Evolutionary conservation across 2,329 filamentous ascomycete genomes (phyloP).

Genomic region (Diaporthe caulivora): DNA sequence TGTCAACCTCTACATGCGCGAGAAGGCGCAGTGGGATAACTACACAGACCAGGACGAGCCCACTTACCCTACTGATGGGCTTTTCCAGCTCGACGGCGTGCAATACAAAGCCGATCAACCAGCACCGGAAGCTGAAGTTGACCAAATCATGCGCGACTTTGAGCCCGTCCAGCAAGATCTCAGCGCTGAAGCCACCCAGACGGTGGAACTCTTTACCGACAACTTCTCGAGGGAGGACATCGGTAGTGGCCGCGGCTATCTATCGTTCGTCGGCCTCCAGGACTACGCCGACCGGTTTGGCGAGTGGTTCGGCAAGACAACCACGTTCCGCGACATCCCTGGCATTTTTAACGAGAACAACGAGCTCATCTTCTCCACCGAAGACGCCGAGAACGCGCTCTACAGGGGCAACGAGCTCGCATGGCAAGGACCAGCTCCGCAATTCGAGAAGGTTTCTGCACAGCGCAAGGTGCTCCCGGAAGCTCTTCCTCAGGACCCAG

Average conservation of each 20-base stretch:
- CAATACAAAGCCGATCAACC: background rate
- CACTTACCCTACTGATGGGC: background rate
- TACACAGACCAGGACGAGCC: background rate
- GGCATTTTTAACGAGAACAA: slow-evolving; percentile 24
- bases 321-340: slow-evolving; percentile 13
- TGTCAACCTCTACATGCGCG: slow-evolving; percentile 38
- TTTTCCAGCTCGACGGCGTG: background rate
- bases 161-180: background rate
- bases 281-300: slow-evolving; percentile 11
- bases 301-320: slow-evolving; percentile 8
- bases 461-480: background rate
- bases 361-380: background rate
- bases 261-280: slow-evolving; percentile 14
- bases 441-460: background rate
- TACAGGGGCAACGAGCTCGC: background rate
- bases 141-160: background rate
- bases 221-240: slow-evolving; percentile 17
- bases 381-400: background rate
- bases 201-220: slow-evolving; percentile 19
- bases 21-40: slow-evolving; percentile 30
- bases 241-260: background rate
- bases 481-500: background rate
- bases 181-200: background rate
- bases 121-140: background rate
- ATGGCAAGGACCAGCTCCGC: background rate